Percentiles rank a stretch among this genome's conserved stretches.
Evolutionary conservation across 2,329 filamentous ascomycete genomes (phyloP).

Genomic region (Colletotrichum lupini): DNA sequence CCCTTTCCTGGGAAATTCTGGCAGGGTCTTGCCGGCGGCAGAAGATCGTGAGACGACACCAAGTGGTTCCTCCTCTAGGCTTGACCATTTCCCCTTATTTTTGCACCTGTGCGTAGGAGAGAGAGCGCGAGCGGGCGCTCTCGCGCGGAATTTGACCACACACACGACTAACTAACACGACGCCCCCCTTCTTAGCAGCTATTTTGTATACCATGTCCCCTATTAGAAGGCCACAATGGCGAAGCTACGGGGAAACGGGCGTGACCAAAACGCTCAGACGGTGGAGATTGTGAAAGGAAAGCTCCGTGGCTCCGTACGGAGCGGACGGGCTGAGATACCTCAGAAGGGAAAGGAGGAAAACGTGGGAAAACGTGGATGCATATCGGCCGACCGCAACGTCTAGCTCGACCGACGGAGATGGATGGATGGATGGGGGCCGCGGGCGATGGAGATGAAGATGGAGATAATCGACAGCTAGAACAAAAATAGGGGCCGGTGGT

Average conservation of each 20-base stretch:
- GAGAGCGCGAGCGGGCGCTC: background rate
- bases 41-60: constrained; percentile 25
- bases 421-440: too few relatives aligned
- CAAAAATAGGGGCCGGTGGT: background rate
- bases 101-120: background rate
- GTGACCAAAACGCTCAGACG: constrained; percentile 19
- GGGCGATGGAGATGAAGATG: background rate
- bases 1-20: background rate
- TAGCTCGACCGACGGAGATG: background rate
- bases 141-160: too few relatives aligned
- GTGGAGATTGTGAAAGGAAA: constrained; percentile 31
- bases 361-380: constrained; percentile 11
- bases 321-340: background rate
- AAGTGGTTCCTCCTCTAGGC: constrained; percentile 3
- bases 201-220: background rate
- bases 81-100: background rate
- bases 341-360: background rate
- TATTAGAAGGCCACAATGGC: background rate
- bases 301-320: background rate
- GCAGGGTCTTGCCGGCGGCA: background rate
- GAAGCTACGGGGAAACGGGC: background rate
- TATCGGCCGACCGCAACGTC: background rate
- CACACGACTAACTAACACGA: background rate
- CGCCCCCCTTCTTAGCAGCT: background rate
- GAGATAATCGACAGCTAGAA: background rate